Conservation (phyloP, 177 flowering plant species). For the Vitis hybrid region DNA sequence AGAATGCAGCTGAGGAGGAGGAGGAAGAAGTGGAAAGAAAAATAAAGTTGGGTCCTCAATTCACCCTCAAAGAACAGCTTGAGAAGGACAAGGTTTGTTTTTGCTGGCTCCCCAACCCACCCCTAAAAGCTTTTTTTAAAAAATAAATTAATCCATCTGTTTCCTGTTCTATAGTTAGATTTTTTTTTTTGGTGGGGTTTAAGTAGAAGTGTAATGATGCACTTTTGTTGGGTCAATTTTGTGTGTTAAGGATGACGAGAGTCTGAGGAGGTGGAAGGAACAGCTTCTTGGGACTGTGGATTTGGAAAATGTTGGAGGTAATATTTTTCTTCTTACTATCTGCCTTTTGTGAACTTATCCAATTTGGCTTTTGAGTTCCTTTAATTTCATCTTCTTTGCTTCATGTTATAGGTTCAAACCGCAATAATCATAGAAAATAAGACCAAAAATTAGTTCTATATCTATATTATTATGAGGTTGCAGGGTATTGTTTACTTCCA, state of each 20-base stretch:
- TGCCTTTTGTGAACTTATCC: too few relatives aligned
- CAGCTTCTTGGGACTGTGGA: slow-evolving; percentile 56
- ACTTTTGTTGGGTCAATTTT: slow-evolving; percentile 7
- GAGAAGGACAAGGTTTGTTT: slow-evolving; percentile 40
- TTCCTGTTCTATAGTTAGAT: background rate
- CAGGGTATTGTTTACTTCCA: too few relatives aligned
- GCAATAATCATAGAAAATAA: too few relatives aligned
- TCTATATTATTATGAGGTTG: too few relatives aligned
- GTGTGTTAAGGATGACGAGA: slow-evolving; percentile 45
- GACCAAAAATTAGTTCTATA: too few relatives aligned
- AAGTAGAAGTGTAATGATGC: too few relatives aligned
- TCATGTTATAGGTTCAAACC: too few relatives aligned
- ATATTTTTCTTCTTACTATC: background rate
- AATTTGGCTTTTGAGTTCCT: background rate
- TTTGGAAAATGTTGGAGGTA: slow-evolving; percentile 45
- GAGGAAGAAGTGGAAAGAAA: slow-evolving; percentile 23
- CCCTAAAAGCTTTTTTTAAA: too few relatives aligned
- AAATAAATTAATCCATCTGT: background rate
- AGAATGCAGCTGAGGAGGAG: slow-evolving; percentile 35
- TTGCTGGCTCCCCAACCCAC: background rate
- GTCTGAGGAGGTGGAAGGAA: slow-evolving; percentile 56
- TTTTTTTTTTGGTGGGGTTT: background rate
- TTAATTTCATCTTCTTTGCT: background rate
- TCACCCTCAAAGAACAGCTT: slow-evolving; percentile 42
- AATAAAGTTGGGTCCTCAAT: slow-evolving; percentile 46